Evolutionary conservation across 176 grass and related monocot genomes (phyloP).

Genomic region (Oryza meyeriana): DNA sequence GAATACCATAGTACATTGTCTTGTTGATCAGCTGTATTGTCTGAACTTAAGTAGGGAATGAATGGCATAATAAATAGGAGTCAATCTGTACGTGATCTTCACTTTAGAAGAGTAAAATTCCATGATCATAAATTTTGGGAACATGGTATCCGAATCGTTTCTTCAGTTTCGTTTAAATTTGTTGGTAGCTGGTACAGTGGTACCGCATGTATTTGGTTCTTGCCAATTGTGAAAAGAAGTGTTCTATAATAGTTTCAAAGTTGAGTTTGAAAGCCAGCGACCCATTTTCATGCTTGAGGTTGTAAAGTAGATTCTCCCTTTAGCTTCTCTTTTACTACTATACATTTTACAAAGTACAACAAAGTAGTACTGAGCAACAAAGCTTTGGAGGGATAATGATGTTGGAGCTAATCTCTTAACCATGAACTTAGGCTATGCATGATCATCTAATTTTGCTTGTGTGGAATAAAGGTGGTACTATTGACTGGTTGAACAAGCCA

Average conservation of each 20-base stretch:
- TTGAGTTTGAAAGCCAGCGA: no score
- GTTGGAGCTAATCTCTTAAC: no score
- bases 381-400: no score
- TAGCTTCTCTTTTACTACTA: no score
- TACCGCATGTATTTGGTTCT: neutral
- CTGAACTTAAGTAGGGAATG: neutral
- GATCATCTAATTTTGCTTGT: no score
- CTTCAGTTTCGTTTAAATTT: neutral
- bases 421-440: no score
- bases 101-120: neutral
- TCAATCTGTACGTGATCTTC: neutral
- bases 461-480: no score
- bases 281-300: no score
- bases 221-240: neutral
- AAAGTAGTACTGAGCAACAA: no score
- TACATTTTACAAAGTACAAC: no score
- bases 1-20: neutral
- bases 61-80: neutral
- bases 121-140: slow-evolving; percentile 11
- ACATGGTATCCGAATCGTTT: neutral
- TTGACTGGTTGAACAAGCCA: no score
- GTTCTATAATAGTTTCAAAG: neutral
- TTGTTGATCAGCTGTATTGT: neutral
- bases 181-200: neutral
- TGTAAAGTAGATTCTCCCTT: no score